phyloP scores from a whole-genome alignment of 192 early-diverging fungal genomes.

The Backusella psychrophila region DNA sequence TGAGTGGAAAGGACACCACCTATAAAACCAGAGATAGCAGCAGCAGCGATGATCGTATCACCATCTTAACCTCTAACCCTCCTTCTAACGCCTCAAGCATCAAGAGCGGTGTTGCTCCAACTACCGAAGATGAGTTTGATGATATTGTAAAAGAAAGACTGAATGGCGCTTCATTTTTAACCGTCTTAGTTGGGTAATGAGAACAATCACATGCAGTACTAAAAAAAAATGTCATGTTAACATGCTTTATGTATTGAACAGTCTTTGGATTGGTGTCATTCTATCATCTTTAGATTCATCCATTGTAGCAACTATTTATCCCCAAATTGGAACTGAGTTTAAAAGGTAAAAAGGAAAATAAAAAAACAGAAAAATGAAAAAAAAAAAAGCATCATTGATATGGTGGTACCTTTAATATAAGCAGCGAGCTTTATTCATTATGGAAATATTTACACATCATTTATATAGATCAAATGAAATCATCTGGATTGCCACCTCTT shows the following conservation, averaged over 20 bases:
- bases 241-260: neutral
- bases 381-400: neutral
- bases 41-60: neutral
- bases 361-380: neutral
- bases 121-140: neutral
- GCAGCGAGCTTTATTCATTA: no score
- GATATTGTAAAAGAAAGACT: conserved; percentile 16
- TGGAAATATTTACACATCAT: neutral
- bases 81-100: neutral
- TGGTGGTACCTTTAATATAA: neutral
- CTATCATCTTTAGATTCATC: conserved; percentile 34
- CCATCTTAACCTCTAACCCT: conserved; percentile 7
- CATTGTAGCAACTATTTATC: conserved; percentile 36
- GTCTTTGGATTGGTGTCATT: conserved; percentile 32
- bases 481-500: conserved; percentile 82
- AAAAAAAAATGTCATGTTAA: neutral
- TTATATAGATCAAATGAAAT: conserved; percentile 46
- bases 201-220: no score
- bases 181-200: conserved; percentile 17
- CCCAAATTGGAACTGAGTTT: conserved; percentile 40
- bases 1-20: neutral
- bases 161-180: conserved; percentile 13
- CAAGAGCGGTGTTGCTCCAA: neutral
- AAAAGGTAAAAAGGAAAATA: conserved; percentile 20
- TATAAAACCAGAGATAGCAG: neutral